Evolutionary conservation across 1,284 basidiomycete species (phyloP).

Genomic region (Farysia itapuensis): DNA sequence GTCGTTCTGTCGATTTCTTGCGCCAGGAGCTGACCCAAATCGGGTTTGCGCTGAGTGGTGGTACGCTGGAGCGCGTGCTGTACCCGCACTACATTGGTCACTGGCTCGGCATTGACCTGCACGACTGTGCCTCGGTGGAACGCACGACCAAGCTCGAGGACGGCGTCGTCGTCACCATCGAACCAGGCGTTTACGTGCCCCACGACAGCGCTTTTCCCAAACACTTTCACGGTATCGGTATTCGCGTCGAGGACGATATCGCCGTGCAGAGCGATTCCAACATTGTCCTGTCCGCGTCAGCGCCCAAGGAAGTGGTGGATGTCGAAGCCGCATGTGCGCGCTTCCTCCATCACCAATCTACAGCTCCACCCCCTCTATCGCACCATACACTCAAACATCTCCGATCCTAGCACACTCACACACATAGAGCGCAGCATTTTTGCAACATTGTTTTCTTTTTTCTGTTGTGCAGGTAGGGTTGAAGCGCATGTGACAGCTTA

Average conservation of each 20-base stretch:
- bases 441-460: no score
- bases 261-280: slow-evolving; percentile 37
- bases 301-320: slow-evolving; percentile 55
- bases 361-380: no score
- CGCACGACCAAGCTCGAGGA: slow-evolving; percentile 38
- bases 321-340: slow-evolving; percentile 49
- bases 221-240: slow-evolving; percentile 53
- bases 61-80: slow-evolving; percentile 71
- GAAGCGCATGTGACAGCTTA: no score
- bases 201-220: slow-evolving; percentile 45
- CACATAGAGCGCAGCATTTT: no score
- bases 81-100: slow-evolving; percentile 88
- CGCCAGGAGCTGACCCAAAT: slow-evolving; percentile 76
- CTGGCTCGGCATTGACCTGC: slow-evolving; percentile 73
- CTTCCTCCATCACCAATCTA: slow-evolving; percentile 11
- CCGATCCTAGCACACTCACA: no score
- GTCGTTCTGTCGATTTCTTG: slow-evolving; percentile 72
- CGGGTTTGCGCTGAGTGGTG: slow-evolving; percentile 69
- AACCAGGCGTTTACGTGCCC: slow-evolving; percentile 57
- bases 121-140: slow-evolving; percentile 51
- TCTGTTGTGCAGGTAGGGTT: no score
- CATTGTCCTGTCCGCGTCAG: slow-evolving; percentile 43
- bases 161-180: slow-evolving; percentile 55
- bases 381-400: no score
- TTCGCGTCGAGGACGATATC: slow-evolving; percentile 57